Percentiles rank a stretch among this genome's conserved stretches.
Evolutionary conservation across 768 basidiomycete genomes (phyloP).

Genomic region (Russula vinacea): DNA sequence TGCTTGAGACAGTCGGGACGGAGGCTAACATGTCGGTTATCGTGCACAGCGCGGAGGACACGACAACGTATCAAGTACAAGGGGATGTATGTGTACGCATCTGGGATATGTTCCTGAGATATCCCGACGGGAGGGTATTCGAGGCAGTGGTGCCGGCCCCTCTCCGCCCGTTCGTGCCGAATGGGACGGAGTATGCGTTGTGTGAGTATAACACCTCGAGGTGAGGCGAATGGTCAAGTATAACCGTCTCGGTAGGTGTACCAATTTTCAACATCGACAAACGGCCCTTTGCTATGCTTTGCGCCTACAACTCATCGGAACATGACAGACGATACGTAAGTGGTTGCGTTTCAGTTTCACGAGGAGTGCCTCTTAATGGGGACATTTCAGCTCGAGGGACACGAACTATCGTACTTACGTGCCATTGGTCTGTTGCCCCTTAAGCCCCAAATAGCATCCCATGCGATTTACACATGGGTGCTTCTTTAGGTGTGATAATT

Average conservation of each 20-base stretch:
- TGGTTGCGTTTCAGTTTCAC: conserved; percentile 30
- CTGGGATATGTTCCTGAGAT: conserved; percentile 70
- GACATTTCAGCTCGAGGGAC: conserved; percentile 68
- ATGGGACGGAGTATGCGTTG: conserved; percentile 80
- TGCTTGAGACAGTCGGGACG: conserved; percentile 61
- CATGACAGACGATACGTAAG: conserved; percentile 75
- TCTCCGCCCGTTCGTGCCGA: conserved; percentile 77
- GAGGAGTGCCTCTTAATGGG: conserved; percentile 4
- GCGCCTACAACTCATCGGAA: conserved; percentile 84
- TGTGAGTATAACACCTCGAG: conserved; percentile 47
- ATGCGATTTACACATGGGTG: conserved; percentile 9
- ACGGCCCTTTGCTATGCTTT: conserved; percentile 84
- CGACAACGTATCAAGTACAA: conserved; percentile 54
- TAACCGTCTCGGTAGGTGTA: conserved; percentile 52
- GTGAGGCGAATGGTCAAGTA: conserved; percentile 3
- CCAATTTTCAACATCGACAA: conserved; percentile 94
- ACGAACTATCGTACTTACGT: conserved; percentile 85
- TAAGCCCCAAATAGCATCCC: background rate
- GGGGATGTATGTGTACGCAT: conserved; percentile 72
- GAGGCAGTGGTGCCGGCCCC: conserved; percentile 84
- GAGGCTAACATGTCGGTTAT: conserved; percentile 66
- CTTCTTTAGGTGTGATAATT: conserved; percentile 72
- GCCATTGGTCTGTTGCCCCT: conserved; percentile 61
- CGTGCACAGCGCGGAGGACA: conserved; percentile 64
- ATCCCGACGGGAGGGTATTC: conserved; percentile 83